Evolutionary conservation across 768 basidiomycete species (phyloP), one percentile per base, ranked within the genome.

Genomic region (Tricholoma hemisulphureum): DNA sequence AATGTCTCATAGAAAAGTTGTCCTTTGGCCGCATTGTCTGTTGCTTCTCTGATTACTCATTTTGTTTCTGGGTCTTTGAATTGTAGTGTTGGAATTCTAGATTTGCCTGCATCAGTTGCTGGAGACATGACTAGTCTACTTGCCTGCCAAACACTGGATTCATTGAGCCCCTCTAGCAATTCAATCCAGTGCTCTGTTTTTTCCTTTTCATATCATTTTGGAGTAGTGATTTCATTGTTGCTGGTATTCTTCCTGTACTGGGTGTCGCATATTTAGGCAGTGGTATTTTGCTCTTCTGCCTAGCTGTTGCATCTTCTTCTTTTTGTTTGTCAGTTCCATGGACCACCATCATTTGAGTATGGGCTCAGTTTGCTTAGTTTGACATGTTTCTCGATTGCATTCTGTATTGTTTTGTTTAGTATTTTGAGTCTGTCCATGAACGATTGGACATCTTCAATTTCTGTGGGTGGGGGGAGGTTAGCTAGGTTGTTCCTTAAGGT

Each of bases 21-120:
- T 0, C 61, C 64, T 41, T 75, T 76, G 0, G 61, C 66, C n/a
- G 62, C 46, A 21, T 71, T 73, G 23, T 65, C 59, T 5, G 43
- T 59, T 10, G 63, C 52, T 23, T 55, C 49, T 2, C 10, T 53
- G 9, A 8, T 37, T 4, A 16, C 16, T 2, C 60, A 45, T 5
- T 53, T 51, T 0, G 26, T 29, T 2, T 61, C 53, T 16, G 8
- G 49, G 24, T 29, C 49, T 11, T 18, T n/a, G 0, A 26, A 52
- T 4, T 51, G 55, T 1, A 74, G 61, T 1, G 69, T 63, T 16
- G 72, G 72, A 13, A 73, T 66, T 13, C 69, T 46, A 0, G 68
- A 13, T n/a, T 29, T 57, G 18, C 67, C 66, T 10, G 70, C 69
- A 43, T 75, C 74, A 0, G 58, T 52, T 18, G 55, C 49, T 37